phyloP scores from a whole-genome alignment of 2,329 filamentous ascomycete species.

The Berkeleyomyces basicola region DNA sequence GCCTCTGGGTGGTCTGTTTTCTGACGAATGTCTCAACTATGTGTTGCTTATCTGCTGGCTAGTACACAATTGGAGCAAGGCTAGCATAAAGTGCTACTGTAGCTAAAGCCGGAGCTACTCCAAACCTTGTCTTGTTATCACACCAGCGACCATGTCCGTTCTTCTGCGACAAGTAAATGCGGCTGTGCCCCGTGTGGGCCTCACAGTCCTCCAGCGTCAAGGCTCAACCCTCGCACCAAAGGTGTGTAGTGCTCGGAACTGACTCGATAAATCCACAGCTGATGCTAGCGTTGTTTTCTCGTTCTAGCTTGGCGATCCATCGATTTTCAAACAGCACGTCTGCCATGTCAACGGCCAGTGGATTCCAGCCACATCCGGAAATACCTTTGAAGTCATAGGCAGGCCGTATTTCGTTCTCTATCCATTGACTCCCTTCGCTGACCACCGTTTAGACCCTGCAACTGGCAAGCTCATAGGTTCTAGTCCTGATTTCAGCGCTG shows the following conservation, averaged over 20 bases:
- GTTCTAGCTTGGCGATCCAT: conserved; percentile 56
- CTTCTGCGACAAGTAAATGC: not conserved
- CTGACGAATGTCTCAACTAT: not conserved
- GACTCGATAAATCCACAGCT: not conserved
- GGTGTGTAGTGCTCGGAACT: conserved; percentile 14
- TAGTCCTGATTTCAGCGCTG: conserved; percentile 64
- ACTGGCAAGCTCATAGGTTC: conserved; percentile 67
- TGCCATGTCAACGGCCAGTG: conserved; percentile 89
- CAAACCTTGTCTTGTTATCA: not conserved
- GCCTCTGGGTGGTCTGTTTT: not conserved
- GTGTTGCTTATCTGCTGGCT: not conserved
- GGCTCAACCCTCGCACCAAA: conserved; percentile 7
- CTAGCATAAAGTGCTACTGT: not conserved
- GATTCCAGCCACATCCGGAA: conserved; percentile 67
- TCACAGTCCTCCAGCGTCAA: not conserved
- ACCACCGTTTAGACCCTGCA: conserved; percentile 48
- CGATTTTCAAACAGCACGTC: conserved; percentile 66
- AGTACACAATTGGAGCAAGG: not conserved
- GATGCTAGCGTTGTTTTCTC: not conserved
- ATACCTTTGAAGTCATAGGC: conserved; percentile 80
- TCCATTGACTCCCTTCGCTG: not conserved
- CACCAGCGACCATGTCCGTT: not conserved
- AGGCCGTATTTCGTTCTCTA: conserved; percentile 14
- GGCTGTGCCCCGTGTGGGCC: not conserved
- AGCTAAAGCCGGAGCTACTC: not conserved